Percentiles rank a stretch among this genome's conserved stretches.
Conservation (phyloP, 345 rosid species). For the Citrus inodora region DNA sequence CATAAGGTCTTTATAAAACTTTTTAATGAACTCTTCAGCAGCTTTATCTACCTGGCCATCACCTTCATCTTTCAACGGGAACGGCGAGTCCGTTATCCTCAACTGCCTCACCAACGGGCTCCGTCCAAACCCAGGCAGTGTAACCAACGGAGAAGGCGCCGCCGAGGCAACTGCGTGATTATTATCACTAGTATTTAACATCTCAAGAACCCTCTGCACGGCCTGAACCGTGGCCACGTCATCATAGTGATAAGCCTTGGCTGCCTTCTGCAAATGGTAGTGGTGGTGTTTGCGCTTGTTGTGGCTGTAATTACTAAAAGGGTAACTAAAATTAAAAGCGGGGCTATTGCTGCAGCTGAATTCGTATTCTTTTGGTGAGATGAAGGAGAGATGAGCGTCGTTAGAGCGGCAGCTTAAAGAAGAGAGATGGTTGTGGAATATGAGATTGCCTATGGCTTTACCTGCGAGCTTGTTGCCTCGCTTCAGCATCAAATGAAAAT, state of each 20-base stretch:
- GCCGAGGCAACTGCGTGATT: conserved; percentile 18
- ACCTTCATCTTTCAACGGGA: conserved; percentile 58
- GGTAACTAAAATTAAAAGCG: conserved; percentile 17
- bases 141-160: conserved; percentile 34
- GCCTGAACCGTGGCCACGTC: conserved; percentile 53
- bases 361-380: conserved; percentile 74
- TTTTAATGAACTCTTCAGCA: conserved; percentile 88
- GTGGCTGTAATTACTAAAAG: conserved; percentile 11
- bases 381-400: conserved; percentile 52
- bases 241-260: conserved; percentile 29
- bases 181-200: conserved; percentile 35
- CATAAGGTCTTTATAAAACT: conserved; percentile 65
- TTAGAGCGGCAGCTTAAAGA: conserved; percentile 66
- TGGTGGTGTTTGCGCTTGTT: conserved; percentile 40
- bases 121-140: conserved; percentile 53
- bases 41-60: conserved; percentile 62
- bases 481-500: conserved; percentile 55
- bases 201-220: conserved; percentile 67
- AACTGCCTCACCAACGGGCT: conserved; percentile 64
- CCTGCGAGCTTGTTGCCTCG: conserved; percentile 49
- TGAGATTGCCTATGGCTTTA: conserved; percentile 54
- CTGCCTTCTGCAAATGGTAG: conserved; percentile 20
- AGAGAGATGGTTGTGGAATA: conserved; percentile 37
- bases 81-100: conserved; percentile 80
- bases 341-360: conserved; percentile 99